Evolutionary conservation across 1,139 yeast species (phyloP).

Genomic region (Zygosaccharomyces sapae): DNA sequence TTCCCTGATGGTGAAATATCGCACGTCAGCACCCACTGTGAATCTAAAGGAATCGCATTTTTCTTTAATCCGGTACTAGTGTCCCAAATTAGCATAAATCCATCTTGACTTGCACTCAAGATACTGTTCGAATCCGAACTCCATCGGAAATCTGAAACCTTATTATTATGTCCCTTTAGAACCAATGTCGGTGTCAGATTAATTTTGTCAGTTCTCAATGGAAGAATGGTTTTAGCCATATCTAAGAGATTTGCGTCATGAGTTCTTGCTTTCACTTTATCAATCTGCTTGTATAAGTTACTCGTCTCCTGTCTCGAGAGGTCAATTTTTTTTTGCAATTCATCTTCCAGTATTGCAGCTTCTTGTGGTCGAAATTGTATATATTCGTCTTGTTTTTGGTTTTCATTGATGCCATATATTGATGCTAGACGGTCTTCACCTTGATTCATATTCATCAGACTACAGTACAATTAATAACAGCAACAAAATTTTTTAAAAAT

Average conservation of each 20-base stretch:
- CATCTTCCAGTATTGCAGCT: constrained; percentile 18
- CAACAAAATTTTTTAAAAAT: no score
- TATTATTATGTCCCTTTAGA: constrained; percentile 71
- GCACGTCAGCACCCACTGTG: constrained; percentile 76
- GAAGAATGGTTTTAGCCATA: constrained; percentile 38
- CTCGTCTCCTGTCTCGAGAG: constrained; percentile 47
- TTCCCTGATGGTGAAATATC: constrained; percentile 65
- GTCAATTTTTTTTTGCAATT: constrained; percentile 34
- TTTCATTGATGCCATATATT: neutral
- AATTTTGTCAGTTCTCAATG: constrained; percentile 23
- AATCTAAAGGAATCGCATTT: constrained; percentile 64
- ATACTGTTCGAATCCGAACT: constrained; percentile 54
- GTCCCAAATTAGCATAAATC: constrained; percentile 82
- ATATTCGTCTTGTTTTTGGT: neutral
- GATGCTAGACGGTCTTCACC: constrained; percentile 1
- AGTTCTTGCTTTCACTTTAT: constrained; percentile 41
- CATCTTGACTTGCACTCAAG: constrained; percentile 81
- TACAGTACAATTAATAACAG: neutral
- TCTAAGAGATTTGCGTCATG: constrained; percentile 48
- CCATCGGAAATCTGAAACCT: constrained; percentile 69
- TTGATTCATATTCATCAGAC: neutral
- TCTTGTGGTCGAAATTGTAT: neutral
- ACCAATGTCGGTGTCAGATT: constrained; percentile 40
- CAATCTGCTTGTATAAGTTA: constrained; percentile 47
- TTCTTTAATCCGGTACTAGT: constrained; percentile 66